These are phyloP conservation scores for Nymphaea colorata DNA, from an alignment of 164 flowering plant genomes.

Conservation along the genomic window DNA sequence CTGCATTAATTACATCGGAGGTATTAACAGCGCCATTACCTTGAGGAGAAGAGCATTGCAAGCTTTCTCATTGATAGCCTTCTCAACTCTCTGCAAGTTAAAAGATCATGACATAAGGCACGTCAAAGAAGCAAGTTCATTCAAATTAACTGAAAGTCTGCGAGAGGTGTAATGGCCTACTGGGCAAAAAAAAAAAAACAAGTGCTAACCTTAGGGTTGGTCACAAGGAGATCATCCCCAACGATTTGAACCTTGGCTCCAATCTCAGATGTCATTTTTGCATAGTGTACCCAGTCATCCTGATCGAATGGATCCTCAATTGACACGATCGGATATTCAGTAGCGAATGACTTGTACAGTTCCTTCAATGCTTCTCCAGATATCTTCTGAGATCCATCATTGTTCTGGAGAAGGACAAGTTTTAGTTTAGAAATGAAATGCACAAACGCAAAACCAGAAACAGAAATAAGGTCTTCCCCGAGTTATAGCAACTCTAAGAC, in stretches of 20 bases:
- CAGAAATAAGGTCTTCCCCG: too few relatives aligned
- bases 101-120: neutral
- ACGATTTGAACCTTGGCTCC: constrained; percentile 30
- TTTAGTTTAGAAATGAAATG: neutral
- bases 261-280: constrained; percentile 25
- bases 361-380: constrained; percentile 27
- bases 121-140: too few relatives aligned
- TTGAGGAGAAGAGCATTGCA: constrained; percentile 59
- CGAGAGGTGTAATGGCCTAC: neutral
- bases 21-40: constrained; percentile 12
- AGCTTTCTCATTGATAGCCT: constrained; percentile 47
- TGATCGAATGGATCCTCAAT: constrained; percentile 35
- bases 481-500: too few relatives aligned
- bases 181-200: neutral
- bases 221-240: constrained; percentile 33
- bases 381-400: constrained; percentile 31
- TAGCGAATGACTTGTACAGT: constrained; percentile 29
- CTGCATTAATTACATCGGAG: neutral
- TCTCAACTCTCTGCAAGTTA: constrained; percentile 32
- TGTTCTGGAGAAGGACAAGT: constrained; percentile 18
- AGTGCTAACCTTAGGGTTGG: constrained; percentile 25
- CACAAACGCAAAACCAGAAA: too few relatives aligned
- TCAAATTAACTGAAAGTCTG: neutral
- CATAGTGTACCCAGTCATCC: constrained; percentile 34
- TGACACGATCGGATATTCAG: constrained; percentile 30